Evolutionary conservation across 73 alveolate species (phyloP).

Genomic region (Paramecium sexaurelia): DNA sequence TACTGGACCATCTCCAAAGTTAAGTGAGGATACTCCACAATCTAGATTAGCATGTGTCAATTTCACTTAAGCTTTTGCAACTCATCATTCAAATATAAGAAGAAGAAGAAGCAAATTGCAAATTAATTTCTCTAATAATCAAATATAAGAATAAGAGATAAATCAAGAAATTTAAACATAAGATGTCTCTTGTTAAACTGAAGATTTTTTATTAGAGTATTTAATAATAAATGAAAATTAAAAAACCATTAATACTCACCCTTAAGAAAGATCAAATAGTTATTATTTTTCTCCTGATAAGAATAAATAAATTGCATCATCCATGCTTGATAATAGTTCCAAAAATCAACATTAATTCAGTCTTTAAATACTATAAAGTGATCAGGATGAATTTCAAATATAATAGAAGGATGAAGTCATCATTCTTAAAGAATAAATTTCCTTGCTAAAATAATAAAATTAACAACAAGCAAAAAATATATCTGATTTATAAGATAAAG

Average conservation of each 20-base stretch:
- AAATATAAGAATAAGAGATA: background rate
- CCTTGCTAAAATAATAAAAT: background rate
- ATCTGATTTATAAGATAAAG: background rate
- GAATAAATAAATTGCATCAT: background rate
- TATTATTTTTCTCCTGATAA: background rate
- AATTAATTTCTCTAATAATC: background rate
- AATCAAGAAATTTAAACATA: background rate
- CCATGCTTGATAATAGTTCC: background rate
- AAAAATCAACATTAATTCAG: slow-evolving; percentile 2
- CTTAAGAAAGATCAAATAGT: background rate
- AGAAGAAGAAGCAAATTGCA: background rate
- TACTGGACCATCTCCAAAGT: background rate
- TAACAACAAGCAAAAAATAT: background rate
- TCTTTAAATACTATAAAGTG: background rate
- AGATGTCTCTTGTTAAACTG: background rate
- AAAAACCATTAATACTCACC: background rate
- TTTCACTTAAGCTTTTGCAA: background rate
- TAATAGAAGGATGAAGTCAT: background rate
- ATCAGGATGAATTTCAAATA: background rate
- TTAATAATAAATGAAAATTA: background rate
- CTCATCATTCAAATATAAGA: background rate
- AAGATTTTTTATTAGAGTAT: background rate
- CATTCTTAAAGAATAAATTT: background rate
- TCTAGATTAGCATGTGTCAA: background rate
- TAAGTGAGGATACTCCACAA: background rate